Conservation (phyloP, 2,329 filamentous ascomycete species). For the Clarireedia paspali region DNA sequence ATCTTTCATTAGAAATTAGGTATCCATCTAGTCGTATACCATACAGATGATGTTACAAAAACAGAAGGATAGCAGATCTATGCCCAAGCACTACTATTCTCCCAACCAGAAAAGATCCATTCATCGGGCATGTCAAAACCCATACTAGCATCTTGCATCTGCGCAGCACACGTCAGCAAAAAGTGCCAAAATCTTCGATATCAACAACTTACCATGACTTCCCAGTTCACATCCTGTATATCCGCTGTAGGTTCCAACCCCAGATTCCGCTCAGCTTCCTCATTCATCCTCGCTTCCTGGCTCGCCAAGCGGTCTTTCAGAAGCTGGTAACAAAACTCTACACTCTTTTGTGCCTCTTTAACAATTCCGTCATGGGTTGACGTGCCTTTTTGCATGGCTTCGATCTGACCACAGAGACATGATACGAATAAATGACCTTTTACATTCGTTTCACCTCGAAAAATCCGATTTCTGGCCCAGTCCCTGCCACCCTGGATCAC, state of each 20-base stretch:
- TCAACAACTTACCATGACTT: background rate
- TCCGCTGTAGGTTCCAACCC: background rate
- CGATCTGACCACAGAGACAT: constrained; percentile 34
- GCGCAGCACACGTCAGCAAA: background rate
- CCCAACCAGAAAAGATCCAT: constrained; percentile 10
- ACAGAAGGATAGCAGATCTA: background rate
- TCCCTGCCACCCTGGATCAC: background rate
- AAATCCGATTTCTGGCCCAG: constrained; percentile 18
- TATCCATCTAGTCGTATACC: background rate
- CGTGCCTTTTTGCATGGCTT: constrained; percentile 22
- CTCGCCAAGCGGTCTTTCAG: constrained; percentile 6
- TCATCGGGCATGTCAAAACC: constrained; percentile 11
- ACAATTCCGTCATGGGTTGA: constrained; percentile 12
- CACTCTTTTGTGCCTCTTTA: constrained; percentile 15
- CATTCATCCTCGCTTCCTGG: background rate
- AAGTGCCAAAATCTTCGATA: background rate
- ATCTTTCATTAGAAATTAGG: too few relatives aligned
- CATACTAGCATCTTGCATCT: constrained; percentile 13
- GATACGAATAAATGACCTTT: constrained; percentile 35
- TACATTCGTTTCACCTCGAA: constrained; percentile 38
- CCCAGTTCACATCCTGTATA: background rate
- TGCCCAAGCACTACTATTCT: background rate
- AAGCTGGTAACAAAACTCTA: constrained; percentile 14
- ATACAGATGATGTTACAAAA: background rate
- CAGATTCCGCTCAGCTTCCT: background rate